phyloP scores from a whole-genome alignment of 371 early-diverging fungal genomes.

The Phascolomyces articulosus region DNA sequence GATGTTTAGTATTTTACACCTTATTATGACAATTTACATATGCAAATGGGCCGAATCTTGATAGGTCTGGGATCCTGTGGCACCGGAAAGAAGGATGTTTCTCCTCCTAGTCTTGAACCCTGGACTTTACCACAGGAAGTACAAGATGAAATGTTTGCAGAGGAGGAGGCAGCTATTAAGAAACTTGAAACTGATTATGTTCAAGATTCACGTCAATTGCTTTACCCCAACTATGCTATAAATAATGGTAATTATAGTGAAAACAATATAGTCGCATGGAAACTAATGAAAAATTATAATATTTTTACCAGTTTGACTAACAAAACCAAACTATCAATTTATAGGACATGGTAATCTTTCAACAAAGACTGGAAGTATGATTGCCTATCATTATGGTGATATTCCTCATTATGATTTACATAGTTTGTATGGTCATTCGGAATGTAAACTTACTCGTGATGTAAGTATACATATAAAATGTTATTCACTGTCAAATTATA shows the following conservation, averaged over 20 bases:
- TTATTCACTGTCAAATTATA: no score
- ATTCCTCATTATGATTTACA: slow-evolving; percentile 64
- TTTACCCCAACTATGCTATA: slow-evolving; percentile 42
- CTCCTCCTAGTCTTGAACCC: slow-evolving; percentile 24
- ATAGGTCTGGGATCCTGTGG: slow-evolving; percentile 25
- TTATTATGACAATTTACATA: no score
- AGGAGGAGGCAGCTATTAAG: background rate
- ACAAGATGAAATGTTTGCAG: slow-evolving; percentile 13
- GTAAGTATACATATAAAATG: no score
- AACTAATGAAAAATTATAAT: no score
- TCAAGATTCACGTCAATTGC: slow-evolving; percentile 29
- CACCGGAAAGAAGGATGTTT: background rate
- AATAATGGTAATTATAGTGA: slow-evolving; percentile 16
- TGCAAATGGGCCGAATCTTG: no score
- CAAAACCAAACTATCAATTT: background rate
- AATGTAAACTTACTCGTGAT: slow-evolving; percentile 24
- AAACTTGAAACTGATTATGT: background rate
- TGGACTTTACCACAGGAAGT: slow-evolving; percentile 15
- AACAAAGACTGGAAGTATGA: slow-evolving; percentile 59
- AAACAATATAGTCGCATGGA: no score
- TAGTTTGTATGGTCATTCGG: slow-evolving; percentile 60
- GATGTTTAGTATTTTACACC: no score
- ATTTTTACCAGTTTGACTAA: background rate
- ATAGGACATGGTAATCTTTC: slow-evolving; percentile 40
- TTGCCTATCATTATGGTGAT: slow-evolving; percentile 57